phyloP scores from a whole-genome alignment of 495 filamentous ascomycete species.

The Aspergillus conjunctus region DNA sequence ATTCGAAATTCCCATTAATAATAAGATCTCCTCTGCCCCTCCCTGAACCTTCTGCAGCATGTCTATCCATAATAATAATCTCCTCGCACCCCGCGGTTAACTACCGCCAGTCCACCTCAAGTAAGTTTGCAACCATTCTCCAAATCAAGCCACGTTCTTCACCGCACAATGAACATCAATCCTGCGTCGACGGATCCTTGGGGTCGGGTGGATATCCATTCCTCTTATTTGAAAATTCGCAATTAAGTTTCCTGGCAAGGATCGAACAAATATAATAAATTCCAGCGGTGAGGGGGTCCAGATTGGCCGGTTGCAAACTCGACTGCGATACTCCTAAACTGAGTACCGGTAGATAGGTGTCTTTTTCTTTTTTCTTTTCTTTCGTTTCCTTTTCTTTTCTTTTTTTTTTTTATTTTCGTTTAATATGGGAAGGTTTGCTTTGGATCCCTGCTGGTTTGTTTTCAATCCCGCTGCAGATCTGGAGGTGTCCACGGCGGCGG shows the following conservation, averaged over 20 bases:
- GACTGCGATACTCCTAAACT: no score
- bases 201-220: background rate
- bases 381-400: no score
- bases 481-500: background rate
- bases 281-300: no score
- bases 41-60: background rate
- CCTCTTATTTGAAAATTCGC: background rate
- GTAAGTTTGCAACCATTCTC: no score
- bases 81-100: conserved; percentile 4
- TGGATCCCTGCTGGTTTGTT: background rate
- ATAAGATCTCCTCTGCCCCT: background rate
- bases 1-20: background rate
- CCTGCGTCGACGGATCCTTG: background rate
- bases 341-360: no score
- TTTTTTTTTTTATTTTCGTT: no score
- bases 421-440: background rate
- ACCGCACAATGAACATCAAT: background rate
- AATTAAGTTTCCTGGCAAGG: no score
- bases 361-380: no score
- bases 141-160: background rate
- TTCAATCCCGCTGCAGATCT: background rate
- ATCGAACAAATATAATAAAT: no score
- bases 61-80: background rate
- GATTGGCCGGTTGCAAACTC: no score
- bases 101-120: background rate